Percentiles rank a stretch among this genome's conserved stretches.
These are phyloP conservation scores for Nigrospora oryzae DNA, from an alignment of 2,329 filamentous ascomycete genomes.

Conservation along the genomic window DNA sequence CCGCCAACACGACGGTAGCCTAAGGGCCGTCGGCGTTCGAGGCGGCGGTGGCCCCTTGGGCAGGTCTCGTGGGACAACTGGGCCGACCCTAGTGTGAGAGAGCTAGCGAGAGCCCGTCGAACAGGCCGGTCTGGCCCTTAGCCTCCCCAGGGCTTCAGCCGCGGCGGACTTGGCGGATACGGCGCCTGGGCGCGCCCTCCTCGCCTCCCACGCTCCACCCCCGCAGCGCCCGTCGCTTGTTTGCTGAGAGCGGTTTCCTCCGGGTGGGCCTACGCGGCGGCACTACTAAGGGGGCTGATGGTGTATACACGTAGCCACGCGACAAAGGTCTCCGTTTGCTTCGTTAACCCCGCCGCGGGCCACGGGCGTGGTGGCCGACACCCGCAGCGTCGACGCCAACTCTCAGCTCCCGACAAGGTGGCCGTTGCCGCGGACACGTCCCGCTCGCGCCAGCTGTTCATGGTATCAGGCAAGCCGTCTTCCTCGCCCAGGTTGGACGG, in stretches of 20 bases:
- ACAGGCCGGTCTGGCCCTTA: not conserved
- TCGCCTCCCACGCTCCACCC: not conserved
- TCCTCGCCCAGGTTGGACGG: too few relatives aligned
- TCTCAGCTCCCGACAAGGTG: too few relatives aligned
- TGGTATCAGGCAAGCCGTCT: too few relatives aligned
- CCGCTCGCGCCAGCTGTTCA: too few relatives aligned
- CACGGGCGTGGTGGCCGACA: constrained; percentile 12
- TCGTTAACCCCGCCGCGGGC: constrained; percentile 11
- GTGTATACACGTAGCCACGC: too few relatives aligned
- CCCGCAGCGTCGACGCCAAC: not conserved
- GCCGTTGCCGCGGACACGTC: too few relatives aligned
- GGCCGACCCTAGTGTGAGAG: not conserved
- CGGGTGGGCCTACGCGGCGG: constrained; percentile 9
- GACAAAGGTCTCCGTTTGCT: constrained; percentile 14
- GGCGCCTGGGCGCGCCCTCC: not conserved
- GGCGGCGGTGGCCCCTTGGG: not conserved
- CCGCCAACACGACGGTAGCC: too few relatives aligned
- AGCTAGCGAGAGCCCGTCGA: not conserved
- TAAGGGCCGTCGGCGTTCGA: not conserved
- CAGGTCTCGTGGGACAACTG: not conserved
- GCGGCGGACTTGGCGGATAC: not conserved
- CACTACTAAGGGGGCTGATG: too few relatives aligned
- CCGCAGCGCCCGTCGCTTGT: not conserved
- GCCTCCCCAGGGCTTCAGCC: not conserved
- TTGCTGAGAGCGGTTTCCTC: constrained; percentile 11